Conservation (phyloP, 805 yeast species). For the Zygotorulaspora danielsina region DNA sequence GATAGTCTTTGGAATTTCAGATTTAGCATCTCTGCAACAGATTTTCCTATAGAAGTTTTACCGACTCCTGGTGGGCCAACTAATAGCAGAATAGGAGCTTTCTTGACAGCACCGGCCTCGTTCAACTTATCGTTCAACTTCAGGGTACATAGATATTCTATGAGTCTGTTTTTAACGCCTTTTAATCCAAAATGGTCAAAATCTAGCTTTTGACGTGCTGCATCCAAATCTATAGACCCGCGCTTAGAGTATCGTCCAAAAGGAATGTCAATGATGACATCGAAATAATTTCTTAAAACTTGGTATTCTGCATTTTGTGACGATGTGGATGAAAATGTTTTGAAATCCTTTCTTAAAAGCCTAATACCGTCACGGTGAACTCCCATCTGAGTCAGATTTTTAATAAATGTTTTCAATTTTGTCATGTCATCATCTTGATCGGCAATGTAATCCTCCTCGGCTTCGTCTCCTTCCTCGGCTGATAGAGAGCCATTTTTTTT, state of each 20-base stretch:
- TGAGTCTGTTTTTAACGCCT: constrained; percentile 65
- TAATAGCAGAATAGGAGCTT: constrained; percentile 68
- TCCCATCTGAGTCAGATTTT: constrained; percentile 21
- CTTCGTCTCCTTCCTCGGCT: constrained; percentile 4
- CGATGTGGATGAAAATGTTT: constrained; percentile 48
- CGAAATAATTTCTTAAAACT: constrained; percentile 59
- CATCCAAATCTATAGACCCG: constrained; percentile 42
- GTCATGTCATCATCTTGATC: constrained; percentile 43
- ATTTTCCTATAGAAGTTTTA: constrained; percentile 79
- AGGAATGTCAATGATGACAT: constrained; percentile 61
- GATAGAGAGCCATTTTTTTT: neutral
- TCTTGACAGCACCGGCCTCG: constrained; percentile 7
- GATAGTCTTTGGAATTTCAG: constrained; percentile 76
- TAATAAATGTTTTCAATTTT: constrained; percentile 32
- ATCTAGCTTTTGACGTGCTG: constrained; percentile 56
- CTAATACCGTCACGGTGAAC: constrained; percentile 43
- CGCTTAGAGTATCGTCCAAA: constrained; percentile 40
- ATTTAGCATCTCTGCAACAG: constrained; percentile 69
- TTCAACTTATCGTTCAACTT: constrained; percentile 42
- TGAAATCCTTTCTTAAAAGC: constrained; percentile 46
- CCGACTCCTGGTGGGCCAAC: constrained; percentile 97
- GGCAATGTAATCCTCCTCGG: constrained; percentile 33
- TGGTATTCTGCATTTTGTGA: constrained; percentile 61
- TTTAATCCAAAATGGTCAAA: constrained; percentile 76
- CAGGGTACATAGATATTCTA: constrained; percentile 76